Evolutionary conservation across 768 basidiomycete genomes (phyloP).

Genomic region (Hirschioporus abietinus): DNA sequence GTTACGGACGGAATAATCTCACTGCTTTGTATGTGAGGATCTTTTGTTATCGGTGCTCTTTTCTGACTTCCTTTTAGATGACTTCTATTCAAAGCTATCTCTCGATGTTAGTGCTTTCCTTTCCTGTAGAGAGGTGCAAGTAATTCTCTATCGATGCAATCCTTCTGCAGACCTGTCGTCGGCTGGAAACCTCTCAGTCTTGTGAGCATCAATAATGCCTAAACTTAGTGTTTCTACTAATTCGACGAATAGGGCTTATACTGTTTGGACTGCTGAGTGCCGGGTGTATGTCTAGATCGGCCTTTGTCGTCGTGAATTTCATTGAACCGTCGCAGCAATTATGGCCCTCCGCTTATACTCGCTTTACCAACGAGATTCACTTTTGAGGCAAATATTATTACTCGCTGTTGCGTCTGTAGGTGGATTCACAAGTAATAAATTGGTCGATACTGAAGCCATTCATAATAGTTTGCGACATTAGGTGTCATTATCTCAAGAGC

Average conservation of each 20-base stretch:
- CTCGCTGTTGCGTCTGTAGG: background rate
- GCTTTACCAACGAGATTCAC: background rate
- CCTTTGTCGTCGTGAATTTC: no score
- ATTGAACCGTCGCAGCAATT: background rate
- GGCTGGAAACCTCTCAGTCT: background rate
- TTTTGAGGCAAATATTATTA: background rate
- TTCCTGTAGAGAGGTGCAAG: background rate
- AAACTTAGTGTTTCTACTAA: background rate
- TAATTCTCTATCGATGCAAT: background rate
- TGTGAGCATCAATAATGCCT: background rate
- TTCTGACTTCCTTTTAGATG: background rate
- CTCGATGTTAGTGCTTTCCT: background rate
- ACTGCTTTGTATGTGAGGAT: background rate
- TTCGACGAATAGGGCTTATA: background rate
- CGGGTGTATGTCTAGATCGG: background rate
- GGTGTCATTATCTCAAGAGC: no score
- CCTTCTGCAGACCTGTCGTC: background rate
- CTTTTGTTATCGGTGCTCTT: background rate
- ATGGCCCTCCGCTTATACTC: background rate
- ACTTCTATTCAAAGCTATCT: background rate
- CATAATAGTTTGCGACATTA: no score
- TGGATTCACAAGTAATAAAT: background rate
- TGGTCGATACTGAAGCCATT: no score
- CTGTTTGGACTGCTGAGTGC: background rate
- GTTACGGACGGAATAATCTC: background rate